phyloP scores from a whole-genome alignment of 495 filamentous ascomycete genomes.

The Penicillium herquei region DNA sequence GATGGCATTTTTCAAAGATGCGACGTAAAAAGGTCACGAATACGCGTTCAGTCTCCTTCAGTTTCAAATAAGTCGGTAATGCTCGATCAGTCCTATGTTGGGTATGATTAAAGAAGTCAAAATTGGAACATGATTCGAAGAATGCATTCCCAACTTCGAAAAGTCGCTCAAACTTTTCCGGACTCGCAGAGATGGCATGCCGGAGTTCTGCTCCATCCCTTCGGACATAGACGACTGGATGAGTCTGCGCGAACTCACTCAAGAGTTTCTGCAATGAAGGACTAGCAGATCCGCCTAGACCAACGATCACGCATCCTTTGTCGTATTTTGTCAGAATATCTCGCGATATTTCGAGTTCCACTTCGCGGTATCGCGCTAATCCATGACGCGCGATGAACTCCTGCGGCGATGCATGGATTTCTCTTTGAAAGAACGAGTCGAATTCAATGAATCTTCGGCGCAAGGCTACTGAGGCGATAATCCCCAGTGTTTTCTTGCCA shows the following conservation, averaged over 20 bases:
- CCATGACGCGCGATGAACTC: constrained; percentile 58
- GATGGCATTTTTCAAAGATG: constrained; percentile 26
- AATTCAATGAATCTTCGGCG: constrained; percentile 64
- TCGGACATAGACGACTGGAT: constrained; percentile 67
- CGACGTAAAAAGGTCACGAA: constrained; percentile 25
- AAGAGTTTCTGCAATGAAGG: constrained; percentile 22
- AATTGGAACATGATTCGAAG: constrained; percentile 59
- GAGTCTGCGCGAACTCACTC: constrained; percentile 29
- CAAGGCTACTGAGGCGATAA: constrained; percentile 68
- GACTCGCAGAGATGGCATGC: constrained; percentile 13
- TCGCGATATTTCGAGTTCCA: constrained; percentile 56
- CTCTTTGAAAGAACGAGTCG: constrained; percentile 60
- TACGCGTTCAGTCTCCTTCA: constrained; percentile 37
- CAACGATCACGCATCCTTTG: constrained; percentile 63
- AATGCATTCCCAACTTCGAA: constrained; percentile 45
- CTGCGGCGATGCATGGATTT: constrained; percentile 53
- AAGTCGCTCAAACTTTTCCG: constrained; percentile 49
- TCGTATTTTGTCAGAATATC: constrained; percentile 54
- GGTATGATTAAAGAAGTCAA: constrained; percentile 67
- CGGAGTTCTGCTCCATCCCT: constrained; percentile 54
- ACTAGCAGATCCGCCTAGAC: constrained; percentile 23
- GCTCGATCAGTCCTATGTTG: constrained; percentile 9
- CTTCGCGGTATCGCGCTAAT: constrained; percentile 52
- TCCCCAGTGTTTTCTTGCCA: constrained; percentile 67
- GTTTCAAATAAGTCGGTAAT: constrained; percentile 25